phyloP scores from a whole-genome alignment of 2,329 filamentous ascomycete species.

The Hymenoscyphus albidus region DNA sequence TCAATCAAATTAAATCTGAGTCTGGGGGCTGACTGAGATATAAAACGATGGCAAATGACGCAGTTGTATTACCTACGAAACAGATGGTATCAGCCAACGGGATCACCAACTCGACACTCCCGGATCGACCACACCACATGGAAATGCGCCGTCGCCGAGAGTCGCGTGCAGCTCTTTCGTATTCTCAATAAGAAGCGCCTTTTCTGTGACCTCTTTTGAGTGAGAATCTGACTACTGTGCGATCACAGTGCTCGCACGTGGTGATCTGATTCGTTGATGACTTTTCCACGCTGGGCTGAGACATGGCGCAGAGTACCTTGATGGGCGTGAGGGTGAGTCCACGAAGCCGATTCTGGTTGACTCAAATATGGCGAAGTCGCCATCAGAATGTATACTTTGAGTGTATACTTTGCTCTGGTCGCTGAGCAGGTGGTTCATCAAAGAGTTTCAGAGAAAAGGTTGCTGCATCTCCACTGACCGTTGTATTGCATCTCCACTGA shows the following conservation, averaged over 20 bases:
- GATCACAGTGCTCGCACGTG: neutral
- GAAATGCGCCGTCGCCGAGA: neutral
- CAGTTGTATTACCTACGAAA: neutral
- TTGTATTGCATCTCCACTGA: neutral
- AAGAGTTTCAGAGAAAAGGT: neutral
- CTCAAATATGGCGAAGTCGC: constrained; percentile 1
- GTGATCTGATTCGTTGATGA: neutral
- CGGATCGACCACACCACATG: neutral
- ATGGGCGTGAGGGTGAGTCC: neutral
- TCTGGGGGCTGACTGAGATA: neutral
- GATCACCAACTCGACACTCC: neutral
- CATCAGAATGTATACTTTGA: neutral
- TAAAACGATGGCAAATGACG: neutral
- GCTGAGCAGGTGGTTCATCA: neutral
- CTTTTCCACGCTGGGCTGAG: neutral
- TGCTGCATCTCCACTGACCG: neutral
- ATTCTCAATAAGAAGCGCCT: neutral
- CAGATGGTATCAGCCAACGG: neutral
- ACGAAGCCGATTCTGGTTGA: neutral
- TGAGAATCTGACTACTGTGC: neutral
- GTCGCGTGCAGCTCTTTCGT: neutral
- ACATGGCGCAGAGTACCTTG: neutral
- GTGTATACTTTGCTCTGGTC: neutral
- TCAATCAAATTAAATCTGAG: neutral
- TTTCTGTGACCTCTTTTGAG: neutral